phyloP scores from a whole-genome alignment of 106 monocot genomes.

The Posidonia australis region DNA sequence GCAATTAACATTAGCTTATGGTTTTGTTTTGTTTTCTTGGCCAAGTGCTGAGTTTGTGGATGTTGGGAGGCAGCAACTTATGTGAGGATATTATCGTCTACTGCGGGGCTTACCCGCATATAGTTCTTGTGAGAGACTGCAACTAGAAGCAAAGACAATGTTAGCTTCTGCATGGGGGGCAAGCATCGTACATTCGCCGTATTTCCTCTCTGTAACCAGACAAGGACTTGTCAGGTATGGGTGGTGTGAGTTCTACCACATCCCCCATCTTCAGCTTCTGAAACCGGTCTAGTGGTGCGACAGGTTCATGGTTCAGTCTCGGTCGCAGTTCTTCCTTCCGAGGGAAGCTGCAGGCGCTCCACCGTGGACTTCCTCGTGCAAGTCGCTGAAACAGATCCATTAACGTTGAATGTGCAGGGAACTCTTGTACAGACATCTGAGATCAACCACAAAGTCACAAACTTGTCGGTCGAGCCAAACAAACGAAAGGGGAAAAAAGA shows the following conservation, averaged over 20 bases:
- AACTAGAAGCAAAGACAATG: too few species aligned
- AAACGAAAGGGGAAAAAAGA: too few species aligned
- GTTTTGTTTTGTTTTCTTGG: too few species aligned
- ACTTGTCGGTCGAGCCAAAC: too few species aligned
- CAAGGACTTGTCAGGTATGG: slow-evolving; percentile 62
- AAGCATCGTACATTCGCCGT: slow-evolving; percentile 94
- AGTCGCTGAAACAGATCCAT: slow-evolving; percentile 59
- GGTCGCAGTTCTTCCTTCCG: slow-evolving; percentile 77
- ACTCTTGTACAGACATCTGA: slow-evolving; percentile 91
- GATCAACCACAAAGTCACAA: slow-evolving; percentile 1
- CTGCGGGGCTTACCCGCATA: too few species aligned
- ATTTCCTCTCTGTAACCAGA: slow-evolving; percentile 83
- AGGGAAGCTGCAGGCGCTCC: slow-evolving; percentile 37
- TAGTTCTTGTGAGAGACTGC: too few species aligned
- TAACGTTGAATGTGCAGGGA: slow-evolving; percentile 71
- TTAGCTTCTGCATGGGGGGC: too few species aligned
- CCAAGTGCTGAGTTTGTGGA: too few species aligned
- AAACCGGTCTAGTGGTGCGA: slow-evolving; percentile 35
- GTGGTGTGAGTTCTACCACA: slow-evolving; percentile 69
- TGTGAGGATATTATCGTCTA: too few species aligned
- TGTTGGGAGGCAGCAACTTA: too few species aligned
- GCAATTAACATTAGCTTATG: too few species aligned
- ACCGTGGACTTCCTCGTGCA: slow-evolving; percentile 32
- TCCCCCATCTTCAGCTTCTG: slow-evolving; percentile 81
- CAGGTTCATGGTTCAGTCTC: slow-evolving; percentile 53